Evolutionary conservation across 768 basidiomycete genomes (phyloP), one percentile per base, ranked within the genome.

Genomic region (Pulveroboletus sp.): DNA sequence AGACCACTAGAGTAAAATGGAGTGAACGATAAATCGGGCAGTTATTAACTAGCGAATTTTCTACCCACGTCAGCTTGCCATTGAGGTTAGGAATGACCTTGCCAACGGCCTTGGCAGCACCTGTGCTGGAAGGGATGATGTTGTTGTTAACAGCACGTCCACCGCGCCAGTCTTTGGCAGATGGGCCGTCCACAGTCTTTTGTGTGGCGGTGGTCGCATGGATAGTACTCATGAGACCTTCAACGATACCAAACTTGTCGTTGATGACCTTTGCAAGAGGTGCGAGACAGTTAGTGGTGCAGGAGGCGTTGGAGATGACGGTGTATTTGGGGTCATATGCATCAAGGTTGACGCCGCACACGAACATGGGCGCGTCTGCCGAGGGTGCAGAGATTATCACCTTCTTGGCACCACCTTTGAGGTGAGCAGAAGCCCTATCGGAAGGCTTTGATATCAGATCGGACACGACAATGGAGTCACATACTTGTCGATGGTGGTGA

Each of bases 241-340:
- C 95, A 52, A 89, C 79, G 63, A 99, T 94, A 62, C 88, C 90
- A 65, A 90, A 97, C 54, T 91, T 93, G 83, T 98, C 97, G 74
- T 99, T 62, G 77, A 99, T 79, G 71, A 97, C 87, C 80, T 99
- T 99, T 70, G 94, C 95, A 53, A 99, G 83, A 55, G 95, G 93
- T n/a, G 95, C 95, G 51, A 99, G 82, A 74, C 95, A 99, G 85
- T 99, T 99, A 71, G 95, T 99, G 39, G 95, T 98, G 84, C 95
- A 98, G 19, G 94, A 97, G 25, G 95, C 95, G 73, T 99, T 98
- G 61, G 95, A 99, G 72, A 98, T 90, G 62, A 99, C 91, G 48
- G 78, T 81, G 80, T 91, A 82, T 68, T 87, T 84, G 60, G 93
- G 71, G 71, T 97, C 85, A 73, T 99, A 98, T 34, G 75, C 58